Evolutionary conservation across 768 basidiomycete species (phyloP), one percentile per base, ranked within the genome.

Genomic region (Auricularia sp.): DNA sequence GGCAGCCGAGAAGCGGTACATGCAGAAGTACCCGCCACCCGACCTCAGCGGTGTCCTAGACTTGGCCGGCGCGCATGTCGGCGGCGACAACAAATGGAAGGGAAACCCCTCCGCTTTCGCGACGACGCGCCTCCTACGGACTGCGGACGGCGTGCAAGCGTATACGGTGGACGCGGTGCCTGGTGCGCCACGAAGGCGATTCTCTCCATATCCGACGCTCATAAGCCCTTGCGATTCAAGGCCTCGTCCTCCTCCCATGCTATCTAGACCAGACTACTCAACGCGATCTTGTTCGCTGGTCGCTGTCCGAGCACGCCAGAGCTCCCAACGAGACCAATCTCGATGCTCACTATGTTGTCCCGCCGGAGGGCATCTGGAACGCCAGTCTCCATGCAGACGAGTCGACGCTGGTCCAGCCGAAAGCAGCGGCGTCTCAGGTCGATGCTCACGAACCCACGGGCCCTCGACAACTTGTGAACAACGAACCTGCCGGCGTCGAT

Each of bases 291-390:
- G 80, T 91, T 33, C 76, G 75, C 64, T 90, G 91, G 83, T 83
- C 90, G 29, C 83, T 99, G 6, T 71, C 79, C 10, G 82, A 88
- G 21, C 92, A 95, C 69, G 89, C 94, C 1, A 80, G 81, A 2
- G 75, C 80, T 44, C 92, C 93, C 0, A 97, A 97, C 72, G 87
- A 90, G 64, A 95, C 92, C 0, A 96, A 94, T 69, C 85, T 98
- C 24, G 90, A 95, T 64, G 83, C 85, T 0, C 96, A 98, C 73
- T 97, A 96, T 70, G 58, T 78, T 54, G 78, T 97, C 6, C 95
- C 96, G 0, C 62, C 74, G 18, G 77, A 83, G 11, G 91, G 94
- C 13, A 74, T 98, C 29, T 99, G 96, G 94, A 83, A 85, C 51
- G 75, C 82, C 2, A 81, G 79, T 73, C 77, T 65, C 70, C 74